A percentile compares a stretch with the other conserved stretches of the same genome.
These are phyloP conservation scores for Bertia moriformis DNA, from an alignment of 2,329 filamentous ascomycete genomes.

Conservation along the genomic window DNA sequence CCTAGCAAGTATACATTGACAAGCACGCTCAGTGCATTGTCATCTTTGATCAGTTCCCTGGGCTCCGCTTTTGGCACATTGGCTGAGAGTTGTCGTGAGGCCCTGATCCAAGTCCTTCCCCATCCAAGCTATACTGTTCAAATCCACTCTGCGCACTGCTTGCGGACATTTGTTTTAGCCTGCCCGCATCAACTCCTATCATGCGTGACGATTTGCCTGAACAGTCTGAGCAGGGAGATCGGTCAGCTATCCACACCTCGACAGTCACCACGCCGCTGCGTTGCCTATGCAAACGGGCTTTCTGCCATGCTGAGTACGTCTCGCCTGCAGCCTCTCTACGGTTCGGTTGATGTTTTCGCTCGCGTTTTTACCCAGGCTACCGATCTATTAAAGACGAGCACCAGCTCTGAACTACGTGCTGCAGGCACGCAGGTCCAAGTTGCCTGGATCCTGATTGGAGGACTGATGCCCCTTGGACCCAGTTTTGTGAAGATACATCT, in stretches of 20 bases:
- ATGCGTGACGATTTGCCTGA: slow-evolving; percentile 90
- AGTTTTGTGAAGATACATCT: slow-evolving; percentile 99
- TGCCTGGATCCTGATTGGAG: slow-evolving; percentile 92
- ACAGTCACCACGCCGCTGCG: slow-evolving; percentile 68
- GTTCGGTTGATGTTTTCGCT: slow-evolving; percentile 89
- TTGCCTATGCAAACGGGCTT: slow-evolving; percentile 82
- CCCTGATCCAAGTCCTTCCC: slow-evolving; percentile 74
- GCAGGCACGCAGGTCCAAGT: slow-evolving; percentile 94
- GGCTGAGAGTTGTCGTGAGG: slow-evolving; percentile 73
- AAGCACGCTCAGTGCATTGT: slow-evolving; percentile 63
- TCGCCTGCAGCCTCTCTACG: slow-evolving; percentile 74
- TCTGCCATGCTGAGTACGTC: slow-evolving; percentile 84
- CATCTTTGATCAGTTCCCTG: slow-evolving; percentile 63
- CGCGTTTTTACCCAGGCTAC: slow-evolving; percentile 83
- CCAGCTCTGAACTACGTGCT: slow-evolving; percentile 75
- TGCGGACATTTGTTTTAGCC: slow-evolving; percentile 75
- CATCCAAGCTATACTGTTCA: slow-evolving; percentile 96
- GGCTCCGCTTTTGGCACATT: slow-evolving; percentile 70
- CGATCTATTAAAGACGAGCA: slow-evolving; percentile 78
- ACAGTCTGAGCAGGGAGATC: slow-evolving; percentile 78
- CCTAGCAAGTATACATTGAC: slow-evolving; percentile 77
- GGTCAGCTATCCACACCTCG: slow-evolving; percentile 60
- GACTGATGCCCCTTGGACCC: slow-evolving; percentile 86
- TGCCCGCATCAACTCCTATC: slow-evolving; percentile 85
- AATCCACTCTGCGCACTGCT: slow-evolving; percentile 70